phyloP scores from a whole-genome alignment of 2,329 filamentous ascomycete genomes.

The Microdochium trichocladiopsis region DNA sequence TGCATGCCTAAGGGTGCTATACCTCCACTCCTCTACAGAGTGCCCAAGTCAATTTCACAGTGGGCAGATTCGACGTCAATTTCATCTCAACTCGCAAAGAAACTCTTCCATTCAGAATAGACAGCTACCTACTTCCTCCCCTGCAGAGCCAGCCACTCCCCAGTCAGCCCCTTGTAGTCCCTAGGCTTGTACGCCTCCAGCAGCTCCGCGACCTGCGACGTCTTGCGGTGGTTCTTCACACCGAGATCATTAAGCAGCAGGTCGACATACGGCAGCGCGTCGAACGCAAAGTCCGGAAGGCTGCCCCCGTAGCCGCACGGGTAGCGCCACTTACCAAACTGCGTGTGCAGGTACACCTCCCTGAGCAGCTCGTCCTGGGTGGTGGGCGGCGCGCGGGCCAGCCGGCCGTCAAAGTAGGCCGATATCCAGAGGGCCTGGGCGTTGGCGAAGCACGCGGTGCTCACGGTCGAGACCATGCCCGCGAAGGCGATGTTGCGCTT shows the following conservation, averaged over 20 bases:
- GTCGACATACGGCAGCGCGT: slow-evolving; percentile 52
- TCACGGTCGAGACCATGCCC: slow-evolving; percentile 36
- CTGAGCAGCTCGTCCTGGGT: not conserved
- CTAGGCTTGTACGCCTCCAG: slow-evolving; percentile 35
- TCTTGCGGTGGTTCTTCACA: slow-evolving; percentile 30
- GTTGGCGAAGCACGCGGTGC: slow-evolving; percentile 34
- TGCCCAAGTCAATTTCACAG: no score
- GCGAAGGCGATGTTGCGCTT: slow-evolving; percentile 39
- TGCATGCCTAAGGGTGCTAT: no score
- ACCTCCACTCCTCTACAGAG: no score
- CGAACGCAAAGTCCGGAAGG: slow-evolving; percentile 51
- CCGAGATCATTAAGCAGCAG: slow-evolving; percentile 46
- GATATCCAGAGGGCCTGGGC: slow-evolving; percentile 46
- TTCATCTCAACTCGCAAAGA: no score
- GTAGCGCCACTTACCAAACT: slow-evolving; percentile 44
- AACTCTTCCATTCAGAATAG: no score
- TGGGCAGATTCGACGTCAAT: no score
- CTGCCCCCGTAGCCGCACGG: slow-evolving; percentile 40
- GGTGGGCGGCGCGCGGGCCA: slow-evolving; percentile 16
- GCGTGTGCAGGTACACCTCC: slow-evolving; percentile 41
- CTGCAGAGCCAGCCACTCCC: slow-evolving; percentile 21
- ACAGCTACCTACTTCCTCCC: not conserved
- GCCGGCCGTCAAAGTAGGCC: slow-evolving; percentile 45
- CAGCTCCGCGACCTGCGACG: slow-evolving; percentile 26
- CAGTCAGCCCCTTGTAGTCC: slow-evolving; percentile 35